A percentile compares a stretch with the other conserved stretches of the same genome.
Evolutionary conservation across 345 rosid genomes (phyloP).

Genomic region (Fremontodendron californicum): DNA sequence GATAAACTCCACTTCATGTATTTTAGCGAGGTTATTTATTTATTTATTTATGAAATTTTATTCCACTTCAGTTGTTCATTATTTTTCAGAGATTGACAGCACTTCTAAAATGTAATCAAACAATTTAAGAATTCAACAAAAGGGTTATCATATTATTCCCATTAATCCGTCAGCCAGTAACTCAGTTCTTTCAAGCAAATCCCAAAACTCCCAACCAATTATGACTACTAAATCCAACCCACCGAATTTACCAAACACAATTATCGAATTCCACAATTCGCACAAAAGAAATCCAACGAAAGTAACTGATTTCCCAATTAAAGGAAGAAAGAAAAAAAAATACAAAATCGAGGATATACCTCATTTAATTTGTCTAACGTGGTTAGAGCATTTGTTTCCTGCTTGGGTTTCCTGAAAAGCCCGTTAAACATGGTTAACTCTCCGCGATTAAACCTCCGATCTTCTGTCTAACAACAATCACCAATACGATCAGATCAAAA

Average conservation of each 20-base stretch:
- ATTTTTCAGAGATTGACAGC: background rate
- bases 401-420: slow-evolving; percentile 83
- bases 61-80: background rate
- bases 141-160: background rate
- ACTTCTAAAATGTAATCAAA: background rate
- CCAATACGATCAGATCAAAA: slow-evolving; percentile 1
- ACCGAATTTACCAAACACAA: background rate
- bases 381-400: slow-evolving; percentile 65
- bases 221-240: background rate
- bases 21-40: background rate
- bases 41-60: background rate
- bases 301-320: background rate
- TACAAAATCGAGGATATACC: slow-evolving; percentile 23
- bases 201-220: background rate
- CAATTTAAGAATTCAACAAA: background rate
- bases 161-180: background rate
- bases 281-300: background rate
- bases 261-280: background rate
- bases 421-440: slow-evolving; percentile 65
- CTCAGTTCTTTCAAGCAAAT: background rate
- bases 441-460: slow-evolving; percentile 27
- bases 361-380: slow-evolving; percentile 73
- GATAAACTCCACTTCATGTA: background rate
- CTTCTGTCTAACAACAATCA: slow-evolving; percentile 22
- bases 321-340: background rate